Percentiles rank a stretch among this genome's conserved stretches.
phyloP scores from a whole-genome alignment of 441 rosid species.

The Pelargonium citronellum region DNA sequence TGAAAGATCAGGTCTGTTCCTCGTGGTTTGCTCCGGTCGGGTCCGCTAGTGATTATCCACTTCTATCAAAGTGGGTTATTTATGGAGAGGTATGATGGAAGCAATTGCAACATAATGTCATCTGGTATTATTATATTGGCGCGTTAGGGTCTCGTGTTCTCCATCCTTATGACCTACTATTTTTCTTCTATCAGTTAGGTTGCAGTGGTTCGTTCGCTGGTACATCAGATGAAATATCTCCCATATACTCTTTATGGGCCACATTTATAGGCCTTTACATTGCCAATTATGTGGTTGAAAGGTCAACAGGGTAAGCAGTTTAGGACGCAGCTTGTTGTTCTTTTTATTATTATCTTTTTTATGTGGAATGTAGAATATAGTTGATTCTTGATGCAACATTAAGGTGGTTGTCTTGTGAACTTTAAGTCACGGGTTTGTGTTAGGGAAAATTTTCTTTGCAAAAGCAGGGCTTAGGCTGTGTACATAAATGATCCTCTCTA shows the following conservation, averaged over 20 bases:
- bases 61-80: slow-evolving; percentile 93
- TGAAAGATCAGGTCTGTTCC: slow-evolving; percentile 89
- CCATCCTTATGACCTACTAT: slow-evolving; percentile 12
- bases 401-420: slow-evolving; percentile 88
- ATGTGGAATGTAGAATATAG: slow-evolving; percentile 14
- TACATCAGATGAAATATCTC: slow-evolving; percentile 89
- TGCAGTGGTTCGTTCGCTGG: slow-evolving; percentile 71
- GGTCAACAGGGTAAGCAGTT: slow-evolving; percentile 88
- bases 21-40: slow-evolving; percentile 99
- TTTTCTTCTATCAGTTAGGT: slow-evolving; percentile 40
- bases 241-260: slow-evolving; percentile 97
- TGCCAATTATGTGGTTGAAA: slow-evolving; percentile 95
- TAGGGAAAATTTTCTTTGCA: slow-evolving; percentile 33
- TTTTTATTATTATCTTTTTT: slow-evolving; percentile 17
- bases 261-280: slow-evolving; percentile 97
- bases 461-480: no score
- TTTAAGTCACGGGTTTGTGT: slow-evolving; percentile 43
- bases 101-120: slow-evolving; percentile 10
- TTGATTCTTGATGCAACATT: slow-evolving; percentile 75
- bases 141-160: slow-evolving; percentile 11
- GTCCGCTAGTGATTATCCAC: slow-evolving; percentile 96
- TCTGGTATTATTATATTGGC: slow-evolving; percentile 4
- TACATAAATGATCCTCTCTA: no score
- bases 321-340: slow-evolving; percentile 3
- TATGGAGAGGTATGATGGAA: slow-evolving; percentile 76